Evolutionary conservation across 345 rosid genomes (phyloP).

Genomic region (Murraya koenigii): DNA sequence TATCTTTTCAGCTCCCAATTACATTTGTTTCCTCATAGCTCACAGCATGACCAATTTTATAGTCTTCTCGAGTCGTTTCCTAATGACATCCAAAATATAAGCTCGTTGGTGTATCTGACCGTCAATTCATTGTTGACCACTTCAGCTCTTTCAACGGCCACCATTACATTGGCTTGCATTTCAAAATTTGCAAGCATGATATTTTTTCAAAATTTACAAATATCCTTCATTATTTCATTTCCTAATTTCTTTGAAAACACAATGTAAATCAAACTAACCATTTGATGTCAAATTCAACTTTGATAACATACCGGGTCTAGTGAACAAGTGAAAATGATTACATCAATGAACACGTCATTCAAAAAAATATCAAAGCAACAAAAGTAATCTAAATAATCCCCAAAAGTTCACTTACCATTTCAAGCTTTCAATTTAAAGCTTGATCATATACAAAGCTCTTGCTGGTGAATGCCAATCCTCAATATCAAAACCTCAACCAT

Average conservation of each 20-base stretch:
- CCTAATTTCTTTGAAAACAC: not conserved
- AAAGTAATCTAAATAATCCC: not conserved
- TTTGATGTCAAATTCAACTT: not conserved
- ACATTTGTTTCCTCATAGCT: not conserved
- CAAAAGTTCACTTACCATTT: constrained; percentile 46
- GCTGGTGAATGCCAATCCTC: constrained; percentile 10
- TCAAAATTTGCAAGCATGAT: not conserved
- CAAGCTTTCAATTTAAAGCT: constrained; percentile 21
- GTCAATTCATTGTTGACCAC: not conserved
- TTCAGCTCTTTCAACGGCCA: not conserved
- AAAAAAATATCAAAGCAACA: not conserved
- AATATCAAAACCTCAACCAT: constrained; percentile 5
- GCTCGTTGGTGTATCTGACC: not conserved
- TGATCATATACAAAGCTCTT: constrained; percentile 1
- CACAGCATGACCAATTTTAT: not conserved
- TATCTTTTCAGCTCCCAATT: not conserved
- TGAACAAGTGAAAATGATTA: not conserved
- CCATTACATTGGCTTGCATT: not conserved
- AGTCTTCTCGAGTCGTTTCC: not conserved
- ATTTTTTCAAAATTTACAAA: not conserved
- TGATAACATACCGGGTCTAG: not conserved
- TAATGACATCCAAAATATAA: not conserved
- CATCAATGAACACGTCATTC: not conserved
- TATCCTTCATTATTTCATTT: not conserved
- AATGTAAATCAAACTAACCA: not conserved